These are phyloP conservation scores for Curvularia sp. DNA, from an alignment of 2,329 filamentous ascomycete genomes.

Conservation along the genomic window DNA sequence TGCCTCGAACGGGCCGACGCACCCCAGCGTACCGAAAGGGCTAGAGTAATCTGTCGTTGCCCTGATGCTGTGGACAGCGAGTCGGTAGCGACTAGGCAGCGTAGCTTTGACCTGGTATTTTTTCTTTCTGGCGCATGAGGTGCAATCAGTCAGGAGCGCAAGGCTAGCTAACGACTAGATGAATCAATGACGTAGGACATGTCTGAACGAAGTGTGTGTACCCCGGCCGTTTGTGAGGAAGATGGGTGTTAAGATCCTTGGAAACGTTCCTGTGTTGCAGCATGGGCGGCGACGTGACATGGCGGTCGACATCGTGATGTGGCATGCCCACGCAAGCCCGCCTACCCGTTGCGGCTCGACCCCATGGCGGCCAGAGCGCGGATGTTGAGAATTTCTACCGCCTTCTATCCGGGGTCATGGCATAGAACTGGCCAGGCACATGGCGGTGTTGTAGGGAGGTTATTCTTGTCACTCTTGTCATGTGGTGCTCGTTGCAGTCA, in stretches of 20 bases:
- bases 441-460: conserved; percentile 7
- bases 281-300: conserved; percentile 12
- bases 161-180: conserved; percentile 7
- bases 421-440: conserved; percentile 9
- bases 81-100: conserved; percentile 2
- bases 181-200: conserved; percentile 10
- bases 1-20: conserved; percentile 14
- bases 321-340: conserved; percentile 19
- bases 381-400: conserved; percentile 18
- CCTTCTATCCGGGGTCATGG: conserved; percentile 15
- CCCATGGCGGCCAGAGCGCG: conserved; percentile 20
- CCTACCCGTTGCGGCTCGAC: conserved; percentile 12
- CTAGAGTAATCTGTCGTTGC: conserved; percentile 2
- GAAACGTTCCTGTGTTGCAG: background rate
- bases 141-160: conserved; percentile 6
- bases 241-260: background rate
- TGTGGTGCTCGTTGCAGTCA: conserved; percentile 16
- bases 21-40: conserved; percentile 5
- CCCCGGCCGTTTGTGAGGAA: background rate
- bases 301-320: conserved; percentile 21
- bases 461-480: background rate
- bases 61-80: conserved; percentile 4
- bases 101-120: conserved; percentile 4
- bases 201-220: conserved; percentile 1
- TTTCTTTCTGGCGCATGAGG: conserved; percentile 9